Percentiles rank a stretch among this genome's conserved stretches.
Conservation (phyloP, 2,329 filamentous ascomycete species). For the Balansia obtecta region DNA sequence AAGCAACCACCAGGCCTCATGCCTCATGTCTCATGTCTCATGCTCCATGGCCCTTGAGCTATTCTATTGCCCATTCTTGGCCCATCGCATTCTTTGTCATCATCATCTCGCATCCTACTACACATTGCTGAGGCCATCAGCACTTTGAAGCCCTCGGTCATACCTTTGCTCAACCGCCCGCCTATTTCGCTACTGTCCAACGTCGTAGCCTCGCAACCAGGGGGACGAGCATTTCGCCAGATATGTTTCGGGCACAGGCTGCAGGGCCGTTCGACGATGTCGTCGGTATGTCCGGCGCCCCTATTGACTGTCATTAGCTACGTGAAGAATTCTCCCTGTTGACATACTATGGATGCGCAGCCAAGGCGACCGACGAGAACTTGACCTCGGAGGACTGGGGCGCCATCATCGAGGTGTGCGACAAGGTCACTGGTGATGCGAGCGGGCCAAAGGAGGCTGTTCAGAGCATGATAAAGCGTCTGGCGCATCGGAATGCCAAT, state of each 20-base stretch:
- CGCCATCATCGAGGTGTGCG: conserved; percentile 51
- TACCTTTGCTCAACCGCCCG: background rate
- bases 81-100: background rate
- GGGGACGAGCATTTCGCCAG: conserved; percentile 10
- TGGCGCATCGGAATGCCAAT: conserved; percentile 89
- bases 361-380: conserved; percentile 90
- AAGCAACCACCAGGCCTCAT: background rate
- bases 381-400: conserved; percentile 70
- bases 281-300: conserved; percentile 34
- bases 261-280: conserved; percentile 46
- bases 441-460: conserved; percentile 70
- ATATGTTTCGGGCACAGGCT: conserved; percentile 48
- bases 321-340: background rate
- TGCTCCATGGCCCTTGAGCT: background rate
- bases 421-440: conserved; percentile 40
- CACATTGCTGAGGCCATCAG: background rate
- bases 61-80: background rate
- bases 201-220: conserved; percentile 8
- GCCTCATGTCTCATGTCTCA: background rate
- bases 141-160: background rate
- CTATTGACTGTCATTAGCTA: background rate
- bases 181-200: background rate
- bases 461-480: conserved; percentile 78
- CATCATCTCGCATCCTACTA: background rate
- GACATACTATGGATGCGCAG: conserved; percentile 19